Evolutionary conservation across 805 yeast genomes (phyloP), one percentile per base, ranked within the genome.

Genomic region (Candida sonorensis): DNA sequence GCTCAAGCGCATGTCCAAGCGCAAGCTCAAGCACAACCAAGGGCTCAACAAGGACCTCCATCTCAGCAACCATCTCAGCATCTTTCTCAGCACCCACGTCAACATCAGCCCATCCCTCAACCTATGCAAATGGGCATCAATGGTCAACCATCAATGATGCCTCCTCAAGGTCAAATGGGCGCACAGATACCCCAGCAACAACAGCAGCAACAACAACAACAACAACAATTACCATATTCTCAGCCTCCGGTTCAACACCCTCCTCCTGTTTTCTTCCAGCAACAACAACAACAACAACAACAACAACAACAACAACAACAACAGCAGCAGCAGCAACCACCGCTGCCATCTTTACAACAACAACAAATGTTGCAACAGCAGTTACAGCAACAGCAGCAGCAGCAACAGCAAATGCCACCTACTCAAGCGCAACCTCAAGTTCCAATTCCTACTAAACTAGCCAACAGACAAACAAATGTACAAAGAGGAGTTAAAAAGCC

Each of bases 21-120:
- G 21, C 38, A 33, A 13, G 39, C 23, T 13, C 38, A 29, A 15
- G 21, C 37, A 8, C 8, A 11, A 22, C 13, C 24, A 22, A 11
- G n/a, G 12, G 24, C 24, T 8, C 24, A 22, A 23, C 69, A 63
- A 40, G 59, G 61, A 34, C 69, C 59, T 23, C 26, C n/a, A 13
- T 23, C 26, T 23, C 26, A 15, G 6, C 26, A 15, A n/a, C n/a
- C n/a, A n/a, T n/a, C n/a, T n/a, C n/a, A n/a, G n/a, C 44, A 32
- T 28, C 38, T 30, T n/a, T 30, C 25, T 5, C 39, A 24, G 61
- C 30, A 55, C 51, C 39, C 63, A 62, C 49, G 25, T 38, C 50
- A 60, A 40, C 68, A 59, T 41, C 47, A 59, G 23, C 61, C 64
- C 29, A 67, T 59, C 35, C 48, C 31, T 26, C 43, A 27, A 22